Base-by-base conservation (phyloP, 1,139 yeast species). In the Yamadazyma blattariae region DNA sequence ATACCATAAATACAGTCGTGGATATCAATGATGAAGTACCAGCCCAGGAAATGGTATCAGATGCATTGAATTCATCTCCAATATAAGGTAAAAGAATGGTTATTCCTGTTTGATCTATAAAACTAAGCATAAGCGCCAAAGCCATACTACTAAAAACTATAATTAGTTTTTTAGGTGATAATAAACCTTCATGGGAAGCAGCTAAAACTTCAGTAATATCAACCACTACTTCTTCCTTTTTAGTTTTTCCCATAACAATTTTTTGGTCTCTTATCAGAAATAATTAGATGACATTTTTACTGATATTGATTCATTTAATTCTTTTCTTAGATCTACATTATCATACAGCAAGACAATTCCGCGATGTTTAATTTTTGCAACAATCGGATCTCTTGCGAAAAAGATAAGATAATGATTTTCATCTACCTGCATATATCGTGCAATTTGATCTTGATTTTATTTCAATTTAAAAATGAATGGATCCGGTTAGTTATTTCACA, bases 1-100 rank as follows among this genome's bases (percentile, higher is more conserved):
- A 50, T 4, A 67, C 71, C 46, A 68, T 74, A 44, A 68, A 67
- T 18, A 66, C 70, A 18, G 68, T 59, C 37, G 64, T 67, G 17
- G 74, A 73, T 32, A 73, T 59, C 35, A 73, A 51, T 5, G 68
- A 52, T 8, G 78, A 62, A 5, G 77, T 70, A 37, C 77, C 78
- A 2, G 76, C 76, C 77, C 78, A 73, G 33, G 73, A 66, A 36
- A 67, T 67, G 11, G 68, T 52, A 27, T 55, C 52, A 38, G 62
- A 57, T 11, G 70, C 64, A 25, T 62, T 37, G 31, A 68, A 51
- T 26, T 64, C 69, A 30, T 55, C 50, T n/a, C 62, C 69, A 19
- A 68, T 66, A 4, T 42, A 39, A 1, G 73, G 51, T 26, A 68
- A 51, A 2, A 65, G 70, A 4, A 65, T 62, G 1, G 72, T 59